Base-by-base conservation (phyloP, 768 basidiomycete genomes). In the Russula emetica region DNA sequence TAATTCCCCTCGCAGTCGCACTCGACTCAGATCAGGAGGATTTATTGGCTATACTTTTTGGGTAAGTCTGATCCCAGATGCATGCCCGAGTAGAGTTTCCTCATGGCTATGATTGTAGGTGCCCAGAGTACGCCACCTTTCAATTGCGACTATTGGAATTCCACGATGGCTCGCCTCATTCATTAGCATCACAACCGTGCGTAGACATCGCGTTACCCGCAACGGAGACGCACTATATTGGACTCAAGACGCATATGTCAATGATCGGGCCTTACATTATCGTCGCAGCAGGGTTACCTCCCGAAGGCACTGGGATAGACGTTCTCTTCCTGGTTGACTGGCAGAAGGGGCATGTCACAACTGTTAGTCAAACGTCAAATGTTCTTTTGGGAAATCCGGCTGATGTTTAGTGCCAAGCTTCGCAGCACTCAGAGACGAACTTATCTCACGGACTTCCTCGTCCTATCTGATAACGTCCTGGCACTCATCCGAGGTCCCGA, bases 281-380 rank as follows among this genome's bases (percentile, higher is more conserved):
- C 34, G 16, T 63, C 13, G 57, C 32, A 20, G 57, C 30, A 38
- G 51, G 42, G 5, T 44, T 58, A 30, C 51, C 44, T 16, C 62
- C 44, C 4, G 34, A 58, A 26, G 7, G 6, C 20, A 28, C 50
- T 13, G 62, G 57, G 18, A 22, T 20, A 26, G 62, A 58, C 30
- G 10, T 53, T 1, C 50, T 63, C 16, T 22, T 63, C 32, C 14
- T 58, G 9, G 22, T 58, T 32, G 62, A 63, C 20, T 58, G 62
- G 57, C 20, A 20, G n/a, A 53, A 36, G 16, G 51, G 57, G 5
- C 8, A 38, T n/a, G 24, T 63, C 6, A 24, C 51, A 5, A 54
- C 30, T 20, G 62, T 58, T 5, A 54, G 55, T 56, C 13, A 14
- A 11, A 52, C 20, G 8, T 11, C 18, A 7, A 20, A 16, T 16